These are phyloP conservation scores for Paspalum notatum DNA, from an alignment of 176 grass and related monocot genomes.

Conservation along the genomic window DNA sequence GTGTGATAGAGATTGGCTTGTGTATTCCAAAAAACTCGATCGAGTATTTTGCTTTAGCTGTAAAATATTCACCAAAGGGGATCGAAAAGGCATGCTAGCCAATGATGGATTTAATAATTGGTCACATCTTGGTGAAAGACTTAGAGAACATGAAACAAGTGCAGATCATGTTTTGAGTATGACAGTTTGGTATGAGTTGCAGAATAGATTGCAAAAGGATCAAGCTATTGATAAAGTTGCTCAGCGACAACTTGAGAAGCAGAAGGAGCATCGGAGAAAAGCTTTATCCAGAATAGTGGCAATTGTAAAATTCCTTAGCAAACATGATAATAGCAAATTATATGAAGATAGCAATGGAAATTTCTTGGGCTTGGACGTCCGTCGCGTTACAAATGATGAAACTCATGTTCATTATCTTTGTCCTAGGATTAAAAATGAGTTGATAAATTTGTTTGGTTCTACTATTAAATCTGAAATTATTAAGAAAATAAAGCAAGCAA, in stretches of 20 bases:
- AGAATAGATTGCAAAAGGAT: not conserved
- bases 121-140: not conserved
- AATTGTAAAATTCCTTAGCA: not conserved
- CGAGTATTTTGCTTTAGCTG: not conserved
- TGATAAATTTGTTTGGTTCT: not conserved
- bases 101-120: not conserved
- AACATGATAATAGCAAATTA: not conserved
- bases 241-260: not conserved
- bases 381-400: not conserved
- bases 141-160: slow-evolving; percentile 3
- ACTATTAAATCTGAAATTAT: not conserved
- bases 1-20: slow-evolving; percentile 2
- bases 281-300: not conserved
- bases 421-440: not conserved
- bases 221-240: not conserved
- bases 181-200: not conserved
- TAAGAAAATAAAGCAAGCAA: not conserved
- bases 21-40: not conserved
- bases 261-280: not conserved
- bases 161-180: slow-evolving; percentile 15
- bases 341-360: not conserved
- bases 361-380: not conserved
- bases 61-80: not conserved
- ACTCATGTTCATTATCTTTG: not conserved
- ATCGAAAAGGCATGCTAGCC: not conserved